Conservation (phyloP, 352 stramenopile genomes). For the Globisporangium ultimum region DNA sequence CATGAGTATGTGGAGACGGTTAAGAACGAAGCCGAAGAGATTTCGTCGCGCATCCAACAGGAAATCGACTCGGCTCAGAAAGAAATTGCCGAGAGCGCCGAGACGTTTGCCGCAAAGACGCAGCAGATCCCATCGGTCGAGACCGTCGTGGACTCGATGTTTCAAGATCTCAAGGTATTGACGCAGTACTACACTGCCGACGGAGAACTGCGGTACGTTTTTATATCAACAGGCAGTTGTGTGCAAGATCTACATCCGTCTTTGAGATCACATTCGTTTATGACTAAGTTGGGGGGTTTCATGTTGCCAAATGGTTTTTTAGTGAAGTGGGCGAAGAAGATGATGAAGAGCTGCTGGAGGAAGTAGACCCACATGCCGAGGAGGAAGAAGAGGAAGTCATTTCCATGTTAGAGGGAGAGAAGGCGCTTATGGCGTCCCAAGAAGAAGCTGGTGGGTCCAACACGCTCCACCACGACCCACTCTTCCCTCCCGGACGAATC, state of each 20-base stretch:
- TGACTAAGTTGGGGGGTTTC: background rate
- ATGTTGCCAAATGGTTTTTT: background rate
- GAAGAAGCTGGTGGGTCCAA: background rate
- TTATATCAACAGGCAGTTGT: background rate
- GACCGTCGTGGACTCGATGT: slow-evolving; percentile 9
- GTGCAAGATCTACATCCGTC: background rate
- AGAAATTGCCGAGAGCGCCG: slow-evolving; percentile 17
- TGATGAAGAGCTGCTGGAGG: slow-evolving; percentile 17
- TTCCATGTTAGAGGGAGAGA: too few relatives aligned
- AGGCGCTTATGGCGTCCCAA: background rate
- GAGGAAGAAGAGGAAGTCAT: background rate
- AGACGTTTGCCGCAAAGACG: slow-evolving; percentile 14
- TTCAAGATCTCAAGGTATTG: slow-evolving; percentile 16
- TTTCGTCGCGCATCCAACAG: slow-evolving; percentile 41
- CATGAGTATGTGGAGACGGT: slow-evolving; percentile 53
- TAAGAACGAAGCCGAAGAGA: slow-evolving; percentile 48
- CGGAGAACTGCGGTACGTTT: slow-evolving; percentile 1
- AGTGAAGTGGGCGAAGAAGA: background rate
- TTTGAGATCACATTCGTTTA: background rate
- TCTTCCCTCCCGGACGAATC: slow-evolving; percentile 70
- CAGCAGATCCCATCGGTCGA: slow-evolving; percentile 4
- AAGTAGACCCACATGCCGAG: background rate
- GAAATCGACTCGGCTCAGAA: slow-evolving; percentile 41
- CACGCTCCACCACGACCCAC: slow-evolving; percentile 31
- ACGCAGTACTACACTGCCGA: slow-evolving; percentile 6